Conservation (phyloP, 176 grass and related monocot species). For the Zizania latifolia region DNA sequence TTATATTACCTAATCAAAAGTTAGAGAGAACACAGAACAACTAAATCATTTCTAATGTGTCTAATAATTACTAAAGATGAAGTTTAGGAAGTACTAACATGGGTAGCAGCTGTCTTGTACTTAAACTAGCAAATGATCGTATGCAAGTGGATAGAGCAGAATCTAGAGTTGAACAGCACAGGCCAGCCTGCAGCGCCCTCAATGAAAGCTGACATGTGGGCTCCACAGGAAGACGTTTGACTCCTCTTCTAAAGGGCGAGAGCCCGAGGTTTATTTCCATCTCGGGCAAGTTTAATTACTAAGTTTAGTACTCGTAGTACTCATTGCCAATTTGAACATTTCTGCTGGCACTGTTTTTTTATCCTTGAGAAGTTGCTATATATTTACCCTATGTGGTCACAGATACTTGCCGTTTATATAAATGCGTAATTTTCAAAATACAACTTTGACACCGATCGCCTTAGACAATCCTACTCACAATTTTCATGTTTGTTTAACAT, state of each 20-base stretch:
- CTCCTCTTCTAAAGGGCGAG: neutral
- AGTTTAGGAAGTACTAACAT: no score
- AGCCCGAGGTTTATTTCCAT: neutral
- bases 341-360: neutral
- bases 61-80: no score
- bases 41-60: no score
- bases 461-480: no score
- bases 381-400: no score
- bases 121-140: neutral
- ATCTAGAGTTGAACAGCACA: conserved; percentile 11
- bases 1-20: no score
- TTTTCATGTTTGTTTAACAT: no score
- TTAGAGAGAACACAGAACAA: no score
- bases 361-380: no score
- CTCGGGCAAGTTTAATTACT: neutral
- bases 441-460: no score
- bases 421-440: no score
- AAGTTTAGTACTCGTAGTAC: neutral
- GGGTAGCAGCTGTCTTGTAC: neutral
- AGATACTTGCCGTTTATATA: no score
- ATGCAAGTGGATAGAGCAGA: neutral
- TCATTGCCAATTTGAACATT: neutral
- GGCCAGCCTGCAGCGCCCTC: neutral
- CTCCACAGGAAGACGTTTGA: neutral
- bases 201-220: neutral